Conservation (phyloP, 1,284 basidiomycete genomes). For the Pyrrhoderma noxium region DNA sequence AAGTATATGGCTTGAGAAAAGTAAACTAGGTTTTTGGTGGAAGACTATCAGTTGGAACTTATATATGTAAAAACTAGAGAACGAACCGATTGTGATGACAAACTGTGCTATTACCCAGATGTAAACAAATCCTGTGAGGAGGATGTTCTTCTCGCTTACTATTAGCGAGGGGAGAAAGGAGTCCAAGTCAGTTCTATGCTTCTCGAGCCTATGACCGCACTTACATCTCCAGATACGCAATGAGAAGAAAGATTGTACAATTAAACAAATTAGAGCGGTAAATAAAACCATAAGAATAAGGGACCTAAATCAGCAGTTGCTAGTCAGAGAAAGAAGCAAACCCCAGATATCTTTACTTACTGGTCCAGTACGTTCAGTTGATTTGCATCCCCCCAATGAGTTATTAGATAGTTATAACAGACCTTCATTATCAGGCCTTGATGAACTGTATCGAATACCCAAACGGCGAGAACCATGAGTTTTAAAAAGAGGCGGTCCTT, state of each 20-base stretch:
- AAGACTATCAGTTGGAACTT: too few species aligned
- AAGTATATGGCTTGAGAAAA: not conserved
- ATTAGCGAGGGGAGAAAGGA: too few species aligned
- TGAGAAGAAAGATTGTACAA: conserved; percentile 13
- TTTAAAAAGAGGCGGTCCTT: not conserved
- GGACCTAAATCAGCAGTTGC: not conserved
- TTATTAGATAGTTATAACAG: conserved; percentile 14
- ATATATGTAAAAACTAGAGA: not conserved
- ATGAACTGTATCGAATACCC: conserved; percentile 16
- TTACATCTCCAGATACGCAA: conserved; percentile 14
- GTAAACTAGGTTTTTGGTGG: not conserved
- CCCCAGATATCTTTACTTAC: not conserved
- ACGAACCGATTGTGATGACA: conserved; percentile 1
- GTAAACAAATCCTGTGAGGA: conserved; percentile 1
- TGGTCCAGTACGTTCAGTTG: not conserved
- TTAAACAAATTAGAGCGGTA: conserved; percentile 10
- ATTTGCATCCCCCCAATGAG: conserved; percentile 8
- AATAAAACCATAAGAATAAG: too few species aligned
- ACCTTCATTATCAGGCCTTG: conserved; percentile 14
- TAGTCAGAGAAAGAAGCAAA: not conserved
- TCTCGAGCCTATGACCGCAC: not conserved
- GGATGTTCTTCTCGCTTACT: conserved; percentile 14
- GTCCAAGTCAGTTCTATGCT: not conserved
- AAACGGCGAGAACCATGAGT: conserved; percentile 8
- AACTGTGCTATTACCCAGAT: conserved; percentile 7